phyloP scores from a whole-genome alignment of 257 asterid species.

The Scutellaria baicalensis region DNA sequence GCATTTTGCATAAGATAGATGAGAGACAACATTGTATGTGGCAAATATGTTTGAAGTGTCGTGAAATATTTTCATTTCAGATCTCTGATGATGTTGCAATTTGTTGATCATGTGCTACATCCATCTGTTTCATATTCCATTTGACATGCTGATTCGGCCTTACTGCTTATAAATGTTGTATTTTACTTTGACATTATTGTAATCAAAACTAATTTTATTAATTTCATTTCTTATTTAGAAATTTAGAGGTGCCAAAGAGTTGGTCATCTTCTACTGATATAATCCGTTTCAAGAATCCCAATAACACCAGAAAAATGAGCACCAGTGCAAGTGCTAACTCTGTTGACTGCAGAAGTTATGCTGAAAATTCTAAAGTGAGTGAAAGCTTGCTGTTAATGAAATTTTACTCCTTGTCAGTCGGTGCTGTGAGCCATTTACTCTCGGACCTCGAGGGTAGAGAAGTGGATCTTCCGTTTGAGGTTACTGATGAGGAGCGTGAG shows the following conservation, averaged over 20 bases:
- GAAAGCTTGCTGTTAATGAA: conserved; percentile 63
- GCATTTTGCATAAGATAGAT: background rate
- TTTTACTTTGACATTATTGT: too few relatives aligned
- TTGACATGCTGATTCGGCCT: too few relatives aligned
- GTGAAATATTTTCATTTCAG: too few relatives aligned
- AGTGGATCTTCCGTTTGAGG: conserved; percentile 58
- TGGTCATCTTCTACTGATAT: conserved; percentile 40
- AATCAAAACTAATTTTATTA: background rate
- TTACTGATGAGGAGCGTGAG: conserved; percentile 56
- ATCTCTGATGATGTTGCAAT: too few relatives aligned
- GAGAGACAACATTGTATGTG: too few relatives aligned
- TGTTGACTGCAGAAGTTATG: conserved; percentile 24
- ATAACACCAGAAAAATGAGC: background rate
- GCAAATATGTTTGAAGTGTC: too few relatives aligned
- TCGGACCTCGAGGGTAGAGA: conserved; percentile 35
- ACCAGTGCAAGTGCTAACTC: conserved; percentile 15
- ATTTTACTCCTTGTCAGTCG: conserved; percentile 48
- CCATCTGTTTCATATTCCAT: too few relatives aligned
- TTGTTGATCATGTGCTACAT: background rate
- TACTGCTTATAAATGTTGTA: too few relatives aligned
- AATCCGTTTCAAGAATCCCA: conserved; percentile 28
- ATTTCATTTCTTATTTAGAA: conserved; percentile 20
- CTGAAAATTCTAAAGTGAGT: conserved; percentile 51
- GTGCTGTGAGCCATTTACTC: conserved; percentile 44
- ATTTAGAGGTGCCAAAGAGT: conserved; percentile 49